Conservation (phyloP, 257 asterid species). For the Fraxinus americana region DNA sequence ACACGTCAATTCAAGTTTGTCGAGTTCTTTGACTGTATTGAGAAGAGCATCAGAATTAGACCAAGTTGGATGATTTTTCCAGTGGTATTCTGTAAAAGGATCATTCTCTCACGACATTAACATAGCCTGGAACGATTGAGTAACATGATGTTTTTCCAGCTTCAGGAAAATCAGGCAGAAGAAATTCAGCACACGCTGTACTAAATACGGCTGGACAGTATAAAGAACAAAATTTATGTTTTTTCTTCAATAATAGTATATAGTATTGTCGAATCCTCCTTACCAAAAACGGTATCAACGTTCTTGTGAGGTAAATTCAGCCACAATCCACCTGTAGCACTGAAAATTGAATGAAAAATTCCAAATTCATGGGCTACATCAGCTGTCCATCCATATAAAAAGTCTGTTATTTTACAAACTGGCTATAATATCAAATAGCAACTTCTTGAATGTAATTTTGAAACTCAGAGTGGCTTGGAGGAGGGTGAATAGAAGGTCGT, state of each 20-base stretch:
- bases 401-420: constrained; percentile 47
- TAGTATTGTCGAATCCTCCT: neutral
- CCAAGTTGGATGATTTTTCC: constrained; percentile 41
- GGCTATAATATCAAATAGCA: constrained; percentile 38
- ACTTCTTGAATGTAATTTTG: constrained; percentile 29
- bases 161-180: constrained; percentile 57
- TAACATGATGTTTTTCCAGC: constrained; percentile 52
- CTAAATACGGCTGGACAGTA: no score
- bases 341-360: constrained; percentile 46
- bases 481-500: constrained; percentile 38
- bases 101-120: constrained; percentile 39
- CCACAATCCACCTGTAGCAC: constrained; percentile 62
- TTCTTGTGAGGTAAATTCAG: constrained; percentile 48
- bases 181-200: constrained; percentile 33
- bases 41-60: constrained; percentile 46
- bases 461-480: constrained; percentile 40
- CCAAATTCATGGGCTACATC: constrained; percentile 51
- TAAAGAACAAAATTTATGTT: no score
- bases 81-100: constrained; percentile 36
- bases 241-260: no score
- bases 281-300: constrained; percentile 6
- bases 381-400: constrained; percentile 58
- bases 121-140: constrained; percentile 36
- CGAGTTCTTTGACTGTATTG: constrained; percentile 57
- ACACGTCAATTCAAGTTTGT: constrained; percentile 41